Evolutionary conservation across 805 yeast species (phyloP).

Genomic region (Starmera quercuum): DNA sequence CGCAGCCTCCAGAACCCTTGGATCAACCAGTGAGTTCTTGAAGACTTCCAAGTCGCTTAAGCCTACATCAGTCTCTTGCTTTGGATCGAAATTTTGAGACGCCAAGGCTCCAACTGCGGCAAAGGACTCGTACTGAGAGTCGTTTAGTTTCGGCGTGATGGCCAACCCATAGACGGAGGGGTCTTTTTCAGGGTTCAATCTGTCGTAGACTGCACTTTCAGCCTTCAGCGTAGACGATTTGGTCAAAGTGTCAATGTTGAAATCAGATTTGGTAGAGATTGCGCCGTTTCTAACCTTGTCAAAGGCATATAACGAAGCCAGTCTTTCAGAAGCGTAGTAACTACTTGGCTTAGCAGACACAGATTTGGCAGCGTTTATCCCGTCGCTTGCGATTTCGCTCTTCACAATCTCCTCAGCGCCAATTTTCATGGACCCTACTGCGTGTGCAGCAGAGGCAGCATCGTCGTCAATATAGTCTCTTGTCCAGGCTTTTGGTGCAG

Average conservation of each 20-base stretch:
- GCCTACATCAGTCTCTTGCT: constrained; percentile 35
- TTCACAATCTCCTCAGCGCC: neutral
- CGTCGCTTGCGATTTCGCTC: neutral
- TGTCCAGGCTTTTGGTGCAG: constrained; percentile 41
- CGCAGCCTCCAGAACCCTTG: constrained; percentile 43
- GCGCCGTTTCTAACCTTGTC: constrained; percentile 35
- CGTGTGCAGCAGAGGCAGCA: constrained; percentile 37
- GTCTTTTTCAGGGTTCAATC: constrained; percentile 22
- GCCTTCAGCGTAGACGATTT: constrained; percentile 38
- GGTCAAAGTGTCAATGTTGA: constrained; percentile 45
- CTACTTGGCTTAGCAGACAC: constrained; percentile 24
- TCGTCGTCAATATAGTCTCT: constrained; percentile 43
- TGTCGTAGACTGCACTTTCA: constrained; percentile 16
- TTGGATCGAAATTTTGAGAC: constrained; percentile 33
- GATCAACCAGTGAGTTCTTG: constrained; percentile 30
- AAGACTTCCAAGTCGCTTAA: constrained; percentile 32
- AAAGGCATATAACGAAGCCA: constrained; percentile 34
- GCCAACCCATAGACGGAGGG: constrained; percentile 30
- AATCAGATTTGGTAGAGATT: constrained; percentile 31
- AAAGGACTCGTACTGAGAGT: constrained; percentile 34
- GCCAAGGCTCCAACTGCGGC: constrained; percentile 57
- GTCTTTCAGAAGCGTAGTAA: constrained; percentile 26
- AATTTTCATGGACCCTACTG: constrained; percentile 7
- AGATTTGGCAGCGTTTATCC: constrained; percentile 33
- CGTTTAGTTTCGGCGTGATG: constrained; percentile 32